Percentiles rank a stretch among this genome's conserved stretches.
These are phyloP conservation scores for Cyclotella atomus DNA, from an alignment of 108 stramenopile genomes.

Conservation along the genomic window DNA sequence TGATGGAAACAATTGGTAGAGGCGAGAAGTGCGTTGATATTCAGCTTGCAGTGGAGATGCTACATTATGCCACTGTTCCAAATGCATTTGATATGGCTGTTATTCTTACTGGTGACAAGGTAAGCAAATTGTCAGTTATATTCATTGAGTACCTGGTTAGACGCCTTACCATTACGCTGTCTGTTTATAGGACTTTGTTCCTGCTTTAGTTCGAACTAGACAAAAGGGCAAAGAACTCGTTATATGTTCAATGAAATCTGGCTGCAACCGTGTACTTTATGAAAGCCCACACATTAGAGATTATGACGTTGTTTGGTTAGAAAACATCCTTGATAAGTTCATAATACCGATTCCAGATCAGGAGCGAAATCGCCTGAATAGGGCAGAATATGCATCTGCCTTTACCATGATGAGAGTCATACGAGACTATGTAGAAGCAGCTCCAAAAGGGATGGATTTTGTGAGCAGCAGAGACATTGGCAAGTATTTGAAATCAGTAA, in stretches of 20 bases:
- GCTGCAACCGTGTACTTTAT: constrained; percentile 67
- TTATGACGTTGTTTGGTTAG: constrained; percentile 78
- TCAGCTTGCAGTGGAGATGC: constrained; percentile 87
- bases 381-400: constrained; percentile 47
- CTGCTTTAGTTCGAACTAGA: constrained; percentile 81
- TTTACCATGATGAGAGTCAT: constrained; percentile 72
- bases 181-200: constrained; percentile 80
- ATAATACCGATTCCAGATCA: constrained; percentile 51
- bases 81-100: constrained; percentile 90
- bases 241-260: constrained; percentile 64
- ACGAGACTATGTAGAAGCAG: constrained; percentile 63
- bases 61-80: constrained; percentile 86
- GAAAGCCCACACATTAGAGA: constrained; percentile 78
- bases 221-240: constrained; percentile 84
- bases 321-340: constrained; percentile 70
- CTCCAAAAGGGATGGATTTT: constrained; percentile 35
- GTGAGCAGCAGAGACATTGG: constrained; percentile 78
- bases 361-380: constrained; percentile 31
- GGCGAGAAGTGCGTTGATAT: constrained; percentile 93
- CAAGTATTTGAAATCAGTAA: constrained; percentile 62
- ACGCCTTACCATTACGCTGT: background rate
- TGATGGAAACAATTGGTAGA: constrained; percentile 77
- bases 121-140: background rate
- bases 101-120: constrained; percentile 53
- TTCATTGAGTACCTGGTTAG: background rate